Evolutionary conservation across 1,139 yeast species (phyloP), one percentile per base, ranked within the genome.

Genomic region (Keqinozyma sinolaborantium): DNA sequence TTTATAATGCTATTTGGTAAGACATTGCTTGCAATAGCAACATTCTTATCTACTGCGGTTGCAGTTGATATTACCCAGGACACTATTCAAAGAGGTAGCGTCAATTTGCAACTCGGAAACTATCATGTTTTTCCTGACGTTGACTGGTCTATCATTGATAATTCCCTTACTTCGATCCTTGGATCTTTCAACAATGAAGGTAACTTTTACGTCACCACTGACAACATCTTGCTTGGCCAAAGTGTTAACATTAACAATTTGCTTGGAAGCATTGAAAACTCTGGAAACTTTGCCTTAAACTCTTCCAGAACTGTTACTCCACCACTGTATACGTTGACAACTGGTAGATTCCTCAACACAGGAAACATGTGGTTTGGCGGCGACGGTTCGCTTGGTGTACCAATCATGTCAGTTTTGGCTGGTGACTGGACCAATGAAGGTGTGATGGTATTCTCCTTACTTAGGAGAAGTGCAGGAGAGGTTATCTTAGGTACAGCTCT

Each of bases 81-180:
- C 21, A 18, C 21, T 18, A 10, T 18, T 10, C 7, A 7, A 18
- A 7, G 10, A 7, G 21, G 21, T 18, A 10, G 21, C 10, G 10
- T 18, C 7, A 18, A 7, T 7, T 7, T 18, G 10, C 9, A 18
- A 7, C 21, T 53, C 12, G 59, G 53, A 3, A 51, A 43, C 32
- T 39, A 52, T 12, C 46, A 36, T 14, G 40, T 60, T 27, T 33
- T 42, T 12, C 42, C 51, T 1, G 55, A 54, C 24, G 60, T 48
- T 9, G 52, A 50, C 34, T 56, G 53, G 51, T 56, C 64, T 13
- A 50, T 58, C 19, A 38, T 58, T 25, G 41, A 57, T 37, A 56
- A 56, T 34, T 48, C 51, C 16, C 24, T 45, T 24, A 40, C 52
- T 10, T 31, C 48, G 3, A 40, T 57, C 26, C 42, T 39, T 24